Evolutionary conservation across 2,329 filamentous ascomycete species (phyloP), one percentile per base, ranked within the genome.

Genomic region (Penicillium occitanis): DNA sequence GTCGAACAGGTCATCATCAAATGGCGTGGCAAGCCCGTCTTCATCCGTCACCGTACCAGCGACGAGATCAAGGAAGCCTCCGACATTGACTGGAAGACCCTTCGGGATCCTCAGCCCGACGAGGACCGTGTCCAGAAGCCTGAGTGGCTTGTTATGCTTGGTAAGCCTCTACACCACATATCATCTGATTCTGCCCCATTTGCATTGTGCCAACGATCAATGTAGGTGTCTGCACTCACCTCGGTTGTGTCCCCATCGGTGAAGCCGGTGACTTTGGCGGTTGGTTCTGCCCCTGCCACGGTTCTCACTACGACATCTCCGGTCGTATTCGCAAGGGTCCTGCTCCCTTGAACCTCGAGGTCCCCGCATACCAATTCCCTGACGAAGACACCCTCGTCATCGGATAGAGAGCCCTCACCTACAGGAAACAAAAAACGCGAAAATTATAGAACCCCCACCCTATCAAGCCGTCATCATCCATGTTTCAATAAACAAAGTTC

Each of bases 271-370:
- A 99, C 83, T 99, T 86, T 77, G 95, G 95, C 80, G 95, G 95
- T 79, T 99, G 95, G 95, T 99, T 99, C 91, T 99, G 95, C 87
- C 95, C 95, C 72, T 99, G 95, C 91, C 95, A 99, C 88, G 95
- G 95, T 82, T 97, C 93, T 74, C 95, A 99, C 87, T 99, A 99
- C 88, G 95, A 99, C 81, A 98, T 99, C 81, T 98, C 93, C 71
- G 95, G 95, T 81, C 93, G 95, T 83, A 92, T 97, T 87, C 90
- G 95, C 86, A 97, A 92, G 88, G 95, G 95, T 72, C 95, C 95
- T 70, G 95, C 95, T 69, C 95, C 95, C 72, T 88, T 99, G 77
- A 99, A 99, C 87, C 89, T 99, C 78, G 95, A 98, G 85, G 89
- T 98, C 73, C 95, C 94, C 72, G 80, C 82, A 76, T 97, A 97